These are phyloP conservation scores for Jimgerdemannia lactiflua DNA, from an alignment of 192 early-diverging fungal species.

Conservation along the genomic window DNA sequence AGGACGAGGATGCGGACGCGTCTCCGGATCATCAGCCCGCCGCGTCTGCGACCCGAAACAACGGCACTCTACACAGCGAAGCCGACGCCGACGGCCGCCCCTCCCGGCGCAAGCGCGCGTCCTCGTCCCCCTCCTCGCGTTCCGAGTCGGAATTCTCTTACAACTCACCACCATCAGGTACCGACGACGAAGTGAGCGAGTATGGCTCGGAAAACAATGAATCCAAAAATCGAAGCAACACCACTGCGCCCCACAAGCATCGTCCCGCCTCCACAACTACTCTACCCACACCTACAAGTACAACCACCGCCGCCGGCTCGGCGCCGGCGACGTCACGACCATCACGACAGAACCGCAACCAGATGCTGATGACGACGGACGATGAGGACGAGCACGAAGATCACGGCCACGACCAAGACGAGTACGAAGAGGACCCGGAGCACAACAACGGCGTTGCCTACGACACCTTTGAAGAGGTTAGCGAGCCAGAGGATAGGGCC, in stretches of 20 bases:
- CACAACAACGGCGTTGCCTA: conserved; percentile 33
- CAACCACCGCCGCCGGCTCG: neutral
- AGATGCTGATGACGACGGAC: neutral
- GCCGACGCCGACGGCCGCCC: neutral
- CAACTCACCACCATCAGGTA: neutral
- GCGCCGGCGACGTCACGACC: neutral
- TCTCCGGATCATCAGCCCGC: neutral
- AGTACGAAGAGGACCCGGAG: conserved; percentile 6
- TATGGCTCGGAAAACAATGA: neutral
- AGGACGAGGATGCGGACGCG: neutral
- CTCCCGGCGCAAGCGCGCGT: neutral
- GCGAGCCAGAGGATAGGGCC: conserved; percentile 27
- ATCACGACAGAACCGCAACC: neutral
- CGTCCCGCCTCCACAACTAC: too few species aligned
- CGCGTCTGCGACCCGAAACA: neutral
- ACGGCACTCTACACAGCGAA: neutral
- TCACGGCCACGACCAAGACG: neutral
- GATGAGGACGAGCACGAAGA: neutral
- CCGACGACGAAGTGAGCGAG: neutral
- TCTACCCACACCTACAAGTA: neutral
- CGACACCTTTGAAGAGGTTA: conserved; percentile 36
- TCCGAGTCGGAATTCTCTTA: neutral
- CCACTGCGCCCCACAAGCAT: neutral
- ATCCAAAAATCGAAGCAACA: neutral
- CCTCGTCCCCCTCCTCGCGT: neutral